These are phyloP conservation scores for Boletus rubropictus DNA, from an alignment of 768 basidiomycete species.

Conservation along the genomic window DNA sequence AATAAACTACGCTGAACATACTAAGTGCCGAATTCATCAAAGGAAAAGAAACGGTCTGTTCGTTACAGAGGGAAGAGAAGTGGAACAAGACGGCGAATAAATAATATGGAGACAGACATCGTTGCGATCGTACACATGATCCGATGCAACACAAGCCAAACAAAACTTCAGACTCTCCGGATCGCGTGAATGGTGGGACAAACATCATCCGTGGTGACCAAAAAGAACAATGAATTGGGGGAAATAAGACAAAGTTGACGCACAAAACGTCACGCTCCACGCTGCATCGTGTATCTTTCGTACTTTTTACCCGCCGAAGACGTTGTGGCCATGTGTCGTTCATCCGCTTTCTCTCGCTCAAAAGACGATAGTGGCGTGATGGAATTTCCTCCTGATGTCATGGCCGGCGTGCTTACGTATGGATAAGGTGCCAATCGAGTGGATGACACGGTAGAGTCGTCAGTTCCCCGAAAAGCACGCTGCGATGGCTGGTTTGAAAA, in stretches of 20 bases:
- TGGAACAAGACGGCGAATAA: slow-evolving; percentile 8
- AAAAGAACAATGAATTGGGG: neutral
- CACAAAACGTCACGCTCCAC: slow-evolving; percentile 8
- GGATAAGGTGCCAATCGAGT: slow-evolving; percentile 32
- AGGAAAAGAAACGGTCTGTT: slow-evolving; percentile 2
- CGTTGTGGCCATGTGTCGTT: slow-evolving; percentile 44
- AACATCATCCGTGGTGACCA: no score
- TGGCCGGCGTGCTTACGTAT: slow-evolving; percentile 37
- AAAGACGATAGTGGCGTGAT: slow-evolving; percentile 38
- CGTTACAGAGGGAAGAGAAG: neutral
- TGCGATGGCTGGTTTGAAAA: slow-evolving; percentile 25
- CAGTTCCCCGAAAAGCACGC: slow-evolving; percentile 33
- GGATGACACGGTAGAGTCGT: slow-evolving; percentile 33
- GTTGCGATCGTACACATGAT: no score
- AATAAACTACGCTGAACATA: slow-evolving; percentile 25
- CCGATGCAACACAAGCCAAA: no score
- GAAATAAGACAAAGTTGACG: neutral
- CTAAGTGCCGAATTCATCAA: no score
- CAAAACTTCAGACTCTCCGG: no score
- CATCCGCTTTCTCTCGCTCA: slow-evolving; percentile 52
- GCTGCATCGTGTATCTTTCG: slow-evolving; percentile 26
- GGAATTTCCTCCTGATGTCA: slow-evolving; percentile 28
- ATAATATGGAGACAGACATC: no score
- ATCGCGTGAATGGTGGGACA: no score
- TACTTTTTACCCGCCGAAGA: slow-evolving; percentile 36